Percentiles rank a stretch among this genome's conserved stretches.
phyloP scores from a whole-genome alignment of 805 yeast species.

The Phaffomyces opuntiae region DNA sequence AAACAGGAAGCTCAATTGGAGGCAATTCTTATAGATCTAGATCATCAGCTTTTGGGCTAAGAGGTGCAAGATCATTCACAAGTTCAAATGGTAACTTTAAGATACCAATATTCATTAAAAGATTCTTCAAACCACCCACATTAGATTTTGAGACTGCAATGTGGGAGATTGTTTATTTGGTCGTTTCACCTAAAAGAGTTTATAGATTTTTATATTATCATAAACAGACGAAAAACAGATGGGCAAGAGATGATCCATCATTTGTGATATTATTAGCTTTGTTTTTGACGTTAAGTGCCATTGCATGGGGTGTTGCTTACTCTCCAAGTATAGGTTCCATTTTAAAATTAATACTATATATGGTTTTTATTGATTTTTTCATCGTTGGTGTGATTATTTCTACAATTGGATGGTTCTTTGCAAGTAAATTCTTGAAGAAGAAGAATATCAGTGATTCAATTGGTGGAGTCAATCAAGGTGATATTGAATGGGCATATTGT shows the following conservation, averaged over 20 bases:
- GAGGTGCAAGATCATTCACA: conserved; percentile 1
- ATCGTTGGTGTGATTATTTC: conserved; percentile 63
- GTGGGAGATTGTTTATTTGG: conserved; percentile 79
- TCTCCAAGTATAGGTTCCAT: conserved; percentile 57
- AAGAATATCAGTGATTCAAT: conserved; percentile 21
- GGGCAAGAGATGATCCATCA: conserved; percentile 92
- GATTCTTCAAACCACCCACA: conserved; percentile 67
- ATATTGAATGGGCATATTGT: conserved; percentile 88
- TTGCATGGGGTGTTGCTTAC: conserved; percentile 88
- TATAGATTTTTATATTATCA: conserved; percentile 77
- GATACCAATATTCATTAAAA: conserved; percentile 29
- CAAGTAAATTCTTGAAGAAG: conserved; percentile 56
- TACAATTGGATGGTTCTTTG: conserved; percentile 64
- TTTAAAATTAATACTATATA: conserved; percentile 61
- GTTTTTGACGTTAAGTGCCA: conserved; percentile 63
- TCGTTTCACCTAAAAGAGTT: conserved; percentile 73
- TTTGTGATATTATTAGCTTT: conserved; percentile 68
- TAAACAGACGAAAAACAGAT: conserved; percentile 67
- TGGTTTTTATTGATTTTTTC: conserved; percentile 82
- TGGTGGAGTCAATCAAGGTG: conserved; percentile 28
- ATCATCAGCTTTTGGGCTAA: conserved; percentile 8
- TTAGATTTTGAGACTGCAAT: conserved; percentile 87
- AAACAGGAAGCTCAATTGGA: conserved; percentile 5
- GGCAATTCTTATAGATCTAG: conserved; percentile 1
- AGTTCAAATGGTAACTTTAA: conserved; percentile 13